Percentiles rank a stretch among this genome's conserved stretches.
These are phyloP conservation scores for Rhizopogon rudus DNA, from an alignment of 768 basidiomycete genomes.

Conservation along the genomic window DNA sequence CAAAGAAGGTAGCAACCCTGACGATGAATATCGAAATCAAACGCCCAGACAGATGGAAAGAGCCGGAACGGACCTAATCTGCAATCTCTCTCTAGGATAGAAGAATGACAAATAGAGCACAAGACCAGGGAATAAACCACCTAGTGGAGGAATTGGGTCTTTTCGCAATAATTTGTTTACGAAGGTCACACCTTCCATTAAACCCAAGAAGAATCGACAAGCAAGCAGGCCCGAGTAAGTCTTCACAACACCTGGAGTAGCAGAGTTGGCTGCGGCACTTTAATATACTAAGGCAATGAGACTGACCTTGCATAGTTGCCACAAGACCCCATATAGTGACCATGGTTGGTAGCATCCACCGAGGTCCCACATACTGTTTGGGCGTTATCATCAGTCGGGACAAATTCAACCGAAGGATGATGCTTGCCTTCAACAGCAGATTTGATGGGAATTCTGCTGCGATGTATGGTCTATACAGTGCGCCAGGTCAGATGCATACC, in stretches of 20 bases:
- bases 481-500: slow-evolving; percentile 1
- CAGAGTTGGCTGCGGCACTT: neutral
- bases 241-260: slow-evolving; percentile 35
- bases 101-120: slow-evolving; percentile 54
- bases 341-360: slow-evolving; percentile 59
- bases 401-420: neutral
- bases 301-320: slow-evolving; percentile 52
- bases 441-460: slow-evolving; percentile 58
- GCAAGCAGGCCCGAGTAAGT: slow-evolving; percentile 49
- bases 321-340: slow-evolving; percentile 67
- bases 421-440: slow-evolving; percentile 42
- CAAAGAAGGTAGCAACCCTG: slow-evolving; percentile 36
- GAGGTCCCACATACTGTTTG: slow-evolving; percentile 40
- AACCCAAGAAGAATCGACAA: slow-evolving; percentile 46
- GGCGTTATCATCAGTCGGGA: neutral
- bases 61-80: slow-evolving; percentile 12
- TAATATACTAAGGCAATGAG: neutral
- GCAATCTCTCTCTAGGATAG: slow-evolving; percentile 27
- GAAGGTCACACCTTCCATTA: slow-evolving; percentile 46
- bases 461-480: slow-evolving; percentile 40
- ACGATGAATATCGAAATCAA: neutral
- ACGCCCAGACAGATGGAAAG: no score
- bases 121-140: slow-evolving; percentile 54
- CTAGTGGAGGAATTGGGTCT: slow-evolving; percentile 22
- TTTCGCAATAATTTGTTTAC: neutral